A percentile compares a stretch with the other conserved stretches of the same genome.
These are phyloP conservation scores for Fusarium dimerum DNA, from an alignment of 2,329 filamentous ascomycete genomes.

Conservation along the genomic window DNA sequence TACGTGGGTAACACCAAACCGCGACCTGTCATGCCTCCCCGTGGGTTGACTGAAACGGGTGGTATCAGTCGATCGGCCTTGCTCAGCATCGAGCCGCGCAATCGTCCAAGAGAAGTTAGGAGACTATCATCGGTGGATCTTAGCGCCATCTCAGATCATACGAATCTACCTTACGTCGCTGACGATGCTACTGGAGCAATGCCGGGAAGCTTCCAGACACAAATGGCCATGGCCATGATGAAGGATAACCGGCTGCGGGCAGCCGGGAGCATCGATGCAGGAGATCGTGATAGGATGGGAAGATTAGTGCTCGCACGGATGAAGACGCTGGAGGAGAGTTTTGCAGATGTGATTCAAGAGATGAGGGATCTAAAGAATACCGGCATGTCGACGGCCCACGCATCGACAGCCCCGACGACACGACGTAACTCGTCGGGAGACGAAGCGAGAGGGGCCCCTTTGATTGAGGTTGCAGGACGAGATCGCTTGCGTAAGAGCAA, in stretches of 20 bases:
- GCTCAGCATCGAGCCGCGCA: conserved; percentile 50
- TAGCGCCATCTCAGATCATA: conserved; percentile 73
- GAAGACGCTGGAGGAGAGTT: conserved; percentile 90
- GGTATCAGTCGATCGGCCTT: conserved; percentile 47
- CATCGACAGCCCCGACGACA: conserved; percentile 48
- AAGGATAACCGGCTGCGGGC: conserved; percentile 54
- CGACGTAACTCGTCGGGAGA: conserved; percentile 55
- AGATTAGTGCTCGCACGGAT: conserved; percentile 84
- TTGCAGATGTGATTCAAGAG: conserved; percentile 82
- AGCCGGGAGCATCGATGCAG: conserved; percentile 37
- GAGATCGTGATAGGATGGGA: conserved; percentile 68
- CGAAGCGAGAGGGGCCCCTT: conserved; percentile 30
- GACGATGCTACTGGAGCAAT: conserved; percentile 64
- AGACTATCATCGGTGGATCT: conserved; percentile 67
- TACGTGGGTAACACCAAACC: conserved; percentile 52
- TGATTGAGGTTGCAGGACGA: conserved; percentile 38
- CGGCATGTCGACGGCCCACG: conserved; percentile 9
- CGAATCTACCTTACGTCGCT: conserved; percentile 54
- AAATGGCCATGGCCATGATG: conserved; percentile 73
- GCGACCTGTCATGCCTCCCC: conserved; percentile 55
- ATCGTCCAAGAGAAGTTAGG: conserved; percentile 40
- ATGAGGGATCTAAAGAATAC: conserved; percentile 63
- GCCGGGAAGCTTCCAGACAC: conserved; percentile 77
- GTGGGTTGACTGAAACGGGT: conserved; percentile 36
- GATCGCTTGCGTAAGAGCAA: conserved; percentile 30